Conservation (phyloP, 148 eudicot species). For the Amaranthus cruentus region DNA sequence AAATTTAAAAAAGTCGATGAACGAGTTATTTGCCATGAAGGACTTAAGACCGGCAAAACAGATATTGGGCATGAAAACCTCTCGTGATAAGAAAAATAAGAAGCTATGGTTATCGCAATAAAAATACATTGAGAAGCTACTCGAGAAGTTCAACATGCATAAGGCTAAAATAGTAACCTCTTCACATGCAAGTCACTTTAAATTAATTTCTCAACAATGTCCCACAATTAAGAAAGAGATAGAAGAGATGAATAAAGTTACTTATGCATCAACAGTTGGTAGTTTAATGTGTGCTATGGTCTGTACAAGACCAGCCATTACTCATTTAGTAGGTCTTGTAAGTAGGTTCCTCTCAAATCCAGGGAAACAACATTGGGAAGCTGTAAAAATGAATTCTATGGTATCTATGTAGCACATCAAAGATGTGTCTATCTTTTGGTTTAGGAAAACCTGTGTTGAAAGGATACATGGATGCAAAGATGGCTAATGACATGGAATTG, state of each 20-base stretch:
- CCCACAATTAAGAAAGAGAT: background rate
- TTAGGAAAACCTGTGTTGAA: too few species aligned
- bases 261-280: slow-evolving; percentile 8
- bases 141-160: slow-evolving; percentile 9
- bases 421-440: too few species aligned
- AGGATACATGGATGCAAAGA: too few species aligned
- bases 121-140: background rate
- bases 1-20: background rate
- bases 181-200: background rate
- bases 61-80: background rate
- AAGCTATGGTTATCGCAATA: slow-evolving; percentile 7
- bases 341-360: background rate
- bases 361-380: background rate
- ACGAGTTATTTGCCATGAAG: slow-evolving; percentile 11
- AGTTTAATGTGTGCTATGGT: slow-evolving; percentile 6
- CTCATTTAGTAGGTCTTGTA: background rate
- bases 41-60: slow-evolving; percentile 3
- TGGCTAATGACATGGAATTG: too few species aligned
- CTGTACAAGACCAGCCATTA: background rate
- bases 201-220: background rate
- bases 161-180: slow-evolving; percentile 9
- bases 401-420: background rate
- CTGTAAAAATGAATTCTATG: background rate
- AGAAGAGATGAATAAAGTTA: background rate
- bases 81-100: background rate